phyloP scores from a whole-genome alignment of 2,329 filamentous ascomycete species.

The Trichoderma oligosporum region DNA sequence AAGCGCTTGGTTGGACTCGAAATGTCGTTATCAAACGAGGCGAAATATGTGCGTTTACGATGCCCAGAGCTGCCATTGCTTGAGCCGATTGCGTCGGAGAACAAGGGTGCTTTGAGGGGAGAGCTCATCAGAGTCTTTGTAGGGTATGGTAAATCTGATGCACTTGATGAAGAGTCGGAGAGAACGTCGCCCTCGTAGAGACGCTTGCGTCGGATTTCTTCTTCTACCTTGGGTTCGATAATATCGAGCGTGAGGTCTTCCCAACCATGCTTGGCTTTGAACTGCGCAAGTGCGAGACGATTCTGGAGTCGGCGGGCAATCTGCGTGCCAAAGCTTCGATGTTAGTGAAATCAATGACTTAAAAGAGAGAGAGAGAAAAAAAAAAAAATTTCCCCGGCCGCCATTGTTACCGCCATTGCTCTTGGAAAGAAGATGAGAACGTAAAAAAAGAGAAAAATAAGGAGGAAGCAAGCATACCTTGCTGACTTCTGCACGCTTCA shows the following conservation, averaged over 20 bases:
- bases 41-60: slow-evolving; percentile 61
- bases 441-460: background rate
- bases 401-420: slow-evolving; percentile 1
- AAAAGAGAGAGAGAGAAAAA: background rate
- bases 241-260: slow-evolving; percentile 82
- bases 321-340: slow-evolving; percentile 43
- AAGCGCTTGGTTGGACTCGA: slow-evolving; percentile 66
- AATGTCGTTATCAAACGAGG: slow-evolving; percentile 52
- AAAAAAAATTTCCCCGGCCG: background rate
- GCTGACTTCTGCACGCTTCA: slow-evolving; percentile 70
- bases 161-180: slow-evolving; percentile 82
- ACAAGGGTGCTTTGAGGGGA: slow-evolving; percentile 75
- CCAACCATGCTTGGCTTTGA: slow-evolving; percentile 96
- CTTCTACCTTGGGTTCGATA: slow-evolving; percentile 79
- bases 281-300: slow-evolving; percentile 89
- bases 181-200: slow-evolving; percentile 67
- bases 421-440: background rate
- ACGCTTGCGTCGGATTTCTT: slow-evolving; percentile 71
- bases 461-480: slow-evolving; percentile 52
- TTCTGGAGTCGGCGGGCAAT: slow-evolving; percentile 92
- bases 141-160: slow-evolving; percentile 72
- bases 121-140: slow-evolving; percentile 73
- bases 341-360: slow-evolving; percentile 20
- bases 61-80: slow-evolving; percentile 64
- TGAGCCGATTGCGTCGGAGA: slow-evolving; percentile 75